phyloP scores from a whole-genome alignment of 2,329 filamentous ascomycete species.

The Cladosporium sp. region DNA sequence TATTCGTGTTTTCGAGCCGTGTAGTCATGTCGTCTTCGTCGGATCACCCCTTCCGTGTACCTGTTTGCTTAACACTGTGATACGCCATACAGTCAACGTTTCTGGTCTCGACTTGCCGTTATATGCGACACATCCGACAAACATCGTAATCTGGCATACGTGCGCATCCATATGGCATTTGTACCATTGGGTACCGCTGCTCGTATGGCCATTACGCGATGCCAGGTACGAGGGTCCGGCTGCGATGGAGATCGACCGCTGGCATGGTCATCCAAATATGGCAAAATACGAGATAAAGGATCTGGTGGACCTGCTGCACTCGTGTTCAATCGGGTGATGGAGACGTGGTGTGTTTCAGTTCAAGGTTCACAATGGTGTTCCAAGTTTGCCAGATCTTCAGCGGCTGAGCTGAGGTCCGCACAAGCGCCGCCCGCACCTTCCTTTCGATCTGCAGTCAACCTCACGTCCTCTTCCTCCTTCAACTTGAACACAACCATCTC shows the following conservation, averaged over 20 bases:
- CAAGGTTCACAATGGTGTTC: background rate
- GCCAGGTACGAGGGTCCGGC: background rate
- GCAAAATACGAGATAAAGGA: background rate
- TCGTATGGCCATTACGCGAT: background rate
- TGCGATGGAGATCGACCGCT: background rate
- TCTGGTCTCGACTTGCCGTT: background rate
- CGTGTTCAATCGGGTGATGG: background rate
- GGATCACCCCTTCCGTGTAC: background rate
- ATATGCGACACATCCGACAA: background rate
- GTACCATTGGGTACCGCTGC: background rate
- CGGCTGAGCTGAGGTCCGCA: background rate
- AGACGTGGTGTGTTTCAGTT: background rate
- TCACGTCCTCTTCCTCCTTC: background rate
- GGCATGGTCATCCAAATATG: background rate
- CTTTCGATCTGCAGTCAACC: background rate
- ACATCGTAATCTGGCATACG: background rate
- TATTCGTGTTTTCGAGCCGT: background rate
- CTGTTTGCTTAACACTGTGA: background rate
- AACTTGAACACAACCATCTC: too few species aligned
- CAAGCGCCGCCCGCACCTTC: background rate
- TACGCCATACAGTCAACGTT: background rate
- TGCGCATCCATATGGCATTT: background rate
- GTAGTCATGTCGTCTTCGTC: background rate
- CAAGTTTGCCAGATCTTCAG: background rate
- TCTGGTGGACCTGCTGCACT: background rate